Evolutionary conservation across 1,284 basidiomycete species (phyloP).

Genomic region (Sanghuangporus weigelae): DNA sequence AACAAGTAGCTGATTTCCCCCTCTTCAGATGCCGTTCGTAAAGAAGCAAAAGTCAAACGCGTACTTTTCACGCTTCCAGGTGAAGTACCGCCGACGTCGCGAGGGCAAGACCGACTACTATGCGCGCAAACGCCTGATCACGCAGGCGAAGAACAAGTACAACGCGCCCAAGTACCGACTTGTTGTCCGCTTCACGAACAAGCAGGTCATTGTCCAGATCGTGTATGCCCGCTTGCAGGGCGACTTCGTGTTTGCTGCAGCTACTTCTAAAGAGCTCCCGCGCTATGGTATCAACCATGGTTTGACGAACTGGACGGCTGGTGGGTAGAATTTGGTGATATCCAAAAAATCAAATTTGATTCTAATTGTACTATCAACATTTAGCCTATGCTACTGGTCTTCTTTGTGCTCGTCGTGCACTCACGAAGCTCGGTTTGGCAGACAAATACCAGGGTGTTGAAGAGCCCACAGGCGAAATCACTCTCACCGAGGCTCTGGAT

Average conservation of each 20-base stretch:
- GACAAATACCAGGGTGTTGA: conserved; percentile 98
- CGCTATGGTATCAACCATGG: conserved; percentile 98
- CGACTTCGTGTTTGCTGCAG: conserved; percentile 88
- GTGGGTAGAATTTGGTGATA: conserved; percentile 33
- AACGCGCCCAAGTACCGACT: conserved; percentile 98
- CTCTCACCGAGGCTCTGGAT: conserved; percentile 78
- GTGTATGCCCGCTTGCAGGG: conserved; percentile 97
- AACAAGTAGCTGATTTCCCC: background rate
- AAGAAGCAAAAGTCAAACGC: conserved; percentile 85
- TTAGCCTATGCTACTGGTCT: conserved; percentile 97
- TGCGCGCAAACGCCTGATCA: conserved; percentile 92
- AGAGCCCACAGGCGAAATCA: conserved; percentile 88
- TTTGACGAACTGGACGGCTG: conserved; percentile 97
- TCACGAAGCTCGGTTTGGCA: conserved; percentile 93
- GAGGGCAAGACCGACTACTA: conserved; percentile 99
- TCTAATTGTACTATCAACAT: background rate
- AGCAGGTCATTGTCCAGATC: conserved; percentile 88
- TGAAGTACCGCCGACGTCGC: conserved; percentile 91
- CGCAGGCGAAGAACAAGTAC: conserved; percentile 99
- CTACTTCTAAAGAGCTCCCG: conserved; percentile 89
- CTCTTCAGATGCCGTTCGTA: conserved; percentile 79
- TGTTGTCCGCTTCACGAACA: conserved; percentile 97
- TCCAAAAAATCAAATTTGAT: background rate
- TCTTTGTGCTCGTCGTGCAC: conserved; percentile 89
- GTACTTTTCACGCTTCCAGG: conserved; percentile 98